Evolutionary conservation across 768 basidiomycete genomes (phyloP), one percentile per base, ranked within the genome.

Genomic region (Boletus tomentosulus): DNA sequence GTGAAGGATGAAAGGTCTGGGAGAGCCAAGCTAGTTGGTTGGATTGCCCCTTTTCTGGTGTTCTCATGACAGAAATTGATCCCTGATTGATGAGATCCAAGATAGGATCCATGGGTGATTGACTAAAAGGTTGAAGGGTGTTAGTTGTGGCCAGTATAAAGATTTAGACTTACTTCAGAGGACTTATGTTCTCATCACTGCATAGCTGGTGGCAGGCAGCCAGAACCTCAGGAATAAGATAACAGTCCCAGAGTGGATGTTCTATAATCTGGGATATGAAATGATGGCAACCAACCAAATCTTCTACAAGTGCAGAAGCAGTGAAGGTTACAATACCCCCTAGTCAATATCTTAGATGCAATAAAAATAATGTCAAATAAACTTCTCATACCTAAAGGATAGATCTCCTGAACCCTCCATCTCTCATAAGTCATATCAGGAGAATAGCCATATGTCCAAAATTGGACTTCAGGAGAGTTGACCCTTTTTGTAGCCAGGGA

Each of bases 291-390:
- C 75, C 79, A 34, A 74, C 48, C 6, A 82, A 80, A 62, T 85
- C 76, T 34, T 80, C 76, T 12, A 76, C 57, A 45, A 91, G 74
- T 19, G 81, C 85, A 50, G 71, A 71, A 1, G 88, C 77, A 16
- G 84, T 85, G 54, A 91, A 86, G 2, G 87, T 88, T 2, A 84
- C 76, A 56, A 91, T 69, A 3, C 89, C 89, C 46, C 89, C 89
- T 91, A 54, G 16, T 27, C 10, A 13, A 24, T 55, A 30, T 31
- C 30, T 59, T 28, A 57, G 50, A 27, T 41, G 5, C 13, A 24
- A 41, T 1, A 38, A 57, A 30, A 28, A 27, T 1, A 47, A 41
- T 8, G 9, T 31, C 4, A 38, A 35, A n/a, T 24, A 0, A 31
- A 1, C 9, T 3, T 19, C 16, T 66, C 78, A 47, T 62, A 88